Percentiles rank a stretch among this genome's conserved stretches.
phyloP scores from a whole-genome alignment of 1,139 yeast species.

The Pneumocystis oryctolagi region DNA sequence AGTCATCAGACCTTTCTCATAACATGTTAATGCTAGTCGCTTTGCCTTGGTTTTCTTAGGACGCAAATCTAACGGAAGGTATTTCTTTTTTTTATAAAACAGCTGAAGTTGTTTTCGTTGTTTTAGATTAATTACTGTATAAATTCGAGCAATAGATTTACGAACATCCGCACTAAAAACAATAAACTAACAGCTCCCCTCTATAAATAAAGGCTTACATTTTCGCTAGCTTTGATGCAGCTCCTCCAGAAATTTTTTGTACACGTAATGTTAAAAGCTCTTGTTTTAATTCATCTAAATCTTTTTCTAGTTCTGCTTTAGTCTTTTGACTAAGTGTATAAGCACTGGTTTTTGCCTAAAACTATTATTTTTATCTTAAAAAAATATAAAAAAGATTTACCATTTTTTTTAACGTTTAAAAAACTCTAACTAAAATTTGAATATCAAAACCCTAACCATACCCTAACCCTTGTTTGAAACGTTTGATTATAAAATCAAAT shows the following conservation, averaged over 20 bases:
- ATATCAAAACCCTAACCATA: not conserved
- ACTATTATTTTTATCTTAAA: not conserved
- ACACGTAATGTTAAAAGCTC: slow-evolving; percentile 94
- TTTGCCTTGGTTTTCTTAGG: slow-evolving; percentile 99
- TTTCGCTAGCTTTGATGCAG: slow-evolving; percentile 70
- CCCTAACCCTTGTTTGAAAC: not conserved
- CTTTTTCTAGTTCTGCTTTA: slow-evolving; percentile 88
- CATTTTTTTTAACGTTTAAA: not conserved
- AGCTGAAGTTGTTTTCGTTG: slow-evolving; percentile 93
- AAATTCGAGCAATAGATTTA: slow-evolving; percentile 96
- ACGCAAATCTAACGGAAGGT: slow-evolving; percentile 97
- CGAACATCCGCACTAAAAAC: slow-evolving; percentile 56
- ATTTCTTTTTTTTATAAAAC: slow-evolving; percentile 87
- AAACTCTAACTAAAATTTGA: not conserved
- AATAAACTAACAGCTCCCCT: not conserved
- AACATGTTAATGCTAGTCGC: slow-evolving; percentile 88
- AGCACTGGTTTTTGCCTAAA: slow-evolving; percentile 8
- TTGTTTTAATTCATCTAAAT: slow-evolving; percentile 91
- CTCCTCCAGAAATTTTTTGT: slow-evolving; percentile 67
- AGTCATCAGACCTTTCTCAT: slow-evolving; percentile 71
- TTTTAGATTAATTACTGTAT: slow-evolving; percentile 91
- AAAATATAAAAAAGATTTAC: not conserved
- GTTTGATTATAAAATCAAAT: too few species aligned
- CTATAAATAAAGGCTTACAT: slow-evolving; percentile 25
- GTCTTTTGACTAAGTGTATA: slow-evolving; percentile 95